Base-by-base conservation (phyloP, 768 basidiomycete genomes). In the Rhodosporidiobolus sp. region DNA sequence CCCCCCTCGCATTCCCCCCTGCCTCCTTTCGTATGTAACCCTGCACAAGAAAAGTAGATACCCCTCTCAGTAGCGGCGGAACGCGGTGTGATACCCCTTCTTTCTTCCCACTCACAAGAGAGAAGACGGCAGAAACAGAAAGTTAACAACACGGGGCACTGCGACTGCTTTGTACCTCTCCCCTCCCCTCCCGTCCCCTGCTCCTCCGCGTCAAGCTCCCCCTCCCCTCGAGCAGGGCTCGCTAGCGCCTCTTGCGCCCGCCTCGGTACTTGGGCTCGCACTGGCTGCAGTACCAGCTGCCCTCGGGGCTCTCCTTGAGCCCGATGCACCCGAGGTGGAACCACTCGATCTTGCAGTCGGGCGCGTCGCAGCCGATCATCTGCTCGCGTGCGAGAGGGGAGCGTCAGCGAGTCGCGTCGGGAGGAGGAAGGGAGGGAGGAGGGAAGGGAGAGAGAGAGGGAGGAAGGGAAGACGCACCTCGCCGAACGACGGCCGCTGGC, bases 301-400 rank as follows among this genome's bases (percentile, higher is more conserved):
- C 76, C 9, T 76, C 72, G 22, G 76, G 76, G 14, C 69, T 66
- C 45, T 53, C 65, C 62, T 71, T 69, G 54, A 76, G 69, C 12
- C 76, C 76, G 45, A 74, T 70, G 53, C 76, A 76, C 55, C 55
- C 53, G n/a, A 76, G 61, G 61, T 76, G 76, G 72, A 76, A 76
- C 76, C 76, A 76, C 50, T 76, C 76, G 72, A 71, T 69, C 60
- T 65, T 62, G 64, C 76, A 76, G 52, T 71, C 67, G 14, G 66
- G 69, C 1, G 69, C 69, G 67, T 76, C 76, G 72, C 76, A 76
- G 45, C 72, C 76, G 62, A 76, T 76, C 76, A 76, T 76, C 76
- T 76, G 58, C 28, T 10, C 45, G 38, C 4, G 22, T 11, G 35
- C 12, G 43, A 16, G 3, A 16, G 28, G 38, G 8, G 38, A 14